Percentiles rank a stretch among this genome's conserved stretches.
These are phyloP conservation scores for Pterocarpus macrocarpus DNA, from an alignment of 306 rosid species.

Conservation along the genomic window DNA sequence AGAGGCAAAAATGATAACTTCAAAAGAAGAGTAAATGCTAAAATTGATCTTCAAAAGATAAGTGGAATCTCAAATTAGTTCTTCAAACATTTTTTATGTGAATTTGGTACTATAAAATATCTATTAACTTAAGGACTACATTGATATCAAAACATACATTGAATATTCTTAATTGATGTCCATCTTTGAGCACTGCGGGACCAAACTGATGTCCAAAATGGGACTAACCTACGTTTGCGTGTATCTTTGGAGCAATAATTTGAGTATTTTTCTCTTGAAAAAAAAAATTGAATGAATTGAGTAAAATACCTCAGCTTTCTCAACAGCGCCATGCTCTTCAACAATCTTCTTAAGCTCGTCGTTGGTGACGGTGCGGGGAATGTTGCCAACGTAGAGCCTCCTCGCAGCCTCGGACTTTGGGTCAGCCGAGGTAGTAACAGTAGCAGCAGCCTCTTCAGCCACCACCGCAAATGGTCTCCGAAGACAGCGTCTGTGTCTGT, in stretches of 20 bases:
- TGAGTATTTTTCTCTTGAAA: too few species aligned
- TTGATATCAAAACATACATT: too few species aligned
- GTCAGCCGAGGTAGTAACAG: slow-evolving; percentile 44
- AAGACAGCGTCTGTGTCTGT: neutral
- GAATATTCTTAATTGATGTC: too few species aligned
- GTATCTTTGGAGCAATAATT: too few species aligned
- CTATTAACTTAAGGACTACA: too few species aligned
- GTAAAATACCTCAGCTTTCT: slow-evolving; percentile 78
- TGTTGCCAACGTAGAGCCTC: slow-evolving; percentile 86
- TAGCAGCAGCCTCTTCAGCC: slow-evolving; percentile 48
- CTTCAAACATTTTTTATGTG: too few species aligned
- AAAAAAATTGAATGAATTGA: neutral
- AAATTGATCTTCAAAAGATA: too few species aligned
- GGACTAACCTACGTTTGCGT: too few species aligned
- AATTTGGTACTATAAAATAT: too few species aligned
- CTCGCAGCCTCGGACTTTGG: slow-evolving; percentile 64
- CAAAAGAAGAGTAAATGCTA: neutral
- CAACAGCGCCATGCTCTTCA: slow-evolving; percentile 85
- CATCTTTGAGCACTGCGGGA: too few species aligned
- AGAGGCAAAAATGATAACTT: neutral
- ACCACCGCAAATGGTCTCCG: slow-evolving; percentile 67
- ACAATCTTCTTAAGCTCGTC: slow-evolving; percentile 74
- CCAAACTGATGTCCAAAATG: too few species aligned
- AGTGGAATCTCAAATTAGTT: too few species aligned
- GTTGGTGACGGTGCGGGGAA: slow-evolving; percentile 75